These are phyloP conservation scores for Ulota crispa DNA, from an alignment of 225 moss, liverwort and hornwort genomes.

Conservation along the genomic window DNA sequence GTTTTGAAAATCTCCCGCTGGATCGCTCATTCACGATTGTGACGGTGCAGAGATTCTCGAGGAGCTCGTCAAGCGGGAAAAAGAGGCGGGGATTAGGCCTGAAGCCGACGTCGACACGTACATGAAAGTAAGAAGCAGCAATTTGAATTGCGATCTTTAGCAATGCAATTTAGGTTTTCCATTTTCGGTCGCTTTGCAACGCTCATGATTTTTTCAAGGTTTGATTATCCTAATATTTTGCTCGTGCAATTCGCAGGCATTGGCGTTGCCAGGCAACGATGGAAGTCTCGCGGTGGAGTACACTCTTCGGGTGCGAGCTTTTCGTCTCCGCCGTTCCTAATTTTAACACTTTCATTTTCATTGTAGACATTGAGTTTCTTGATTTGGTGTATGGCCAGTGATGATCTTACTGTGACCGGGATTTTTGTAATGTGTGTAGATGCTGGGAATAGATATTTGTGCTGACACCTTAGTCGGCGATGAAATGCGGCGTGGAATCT, in stretches of 20 bases:
- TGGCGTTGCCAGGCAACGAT: conserved; percentile 34
- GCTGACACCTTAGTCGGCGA: conserved; percentile 58
- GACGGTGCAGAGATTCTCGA: conserved; percentile 47
- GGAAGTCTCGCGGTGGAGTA: conserved; percentile 53
- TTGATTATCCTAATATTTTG: background rate
- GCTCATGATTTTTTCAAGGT: background rate
- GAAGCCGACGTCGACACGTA: conserved; percentile 54
- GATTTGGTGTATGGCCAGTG: background rate
- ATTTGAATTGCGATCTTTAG: background rate
- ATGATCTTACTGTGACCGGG: background rate
- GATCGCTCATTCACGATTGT: background rate
- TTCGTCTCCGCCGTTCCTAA: background rate
- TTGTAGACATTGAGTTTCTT: background rate
- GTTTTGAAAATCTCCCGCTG: background rate
- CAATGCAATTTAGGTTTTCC: background rate
- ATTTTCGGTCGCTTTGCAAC: background rate
- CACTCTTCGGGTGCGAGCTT: conserved; percentile 45
- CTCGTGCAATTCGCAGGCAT: conserved; percentile 32
- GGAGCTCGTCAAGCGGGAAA: conserved; percentile 55
- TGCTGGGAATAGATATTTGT: conserved; percentile 57
- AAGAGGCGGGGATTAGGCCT: conserved; percentile 51
- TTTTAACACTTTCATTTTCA: background rate
- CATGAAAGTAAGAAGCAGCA: conserved; percentile 46
- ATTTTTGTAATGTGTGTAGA: conserved; percentile 24
- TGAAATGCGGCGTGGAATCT: conserved; percentile 61